Evolutionary conservation across 2,329 filamentous ascomycete species (phyloP).

Genomic region (Fusarium cicatricum): DNA sequence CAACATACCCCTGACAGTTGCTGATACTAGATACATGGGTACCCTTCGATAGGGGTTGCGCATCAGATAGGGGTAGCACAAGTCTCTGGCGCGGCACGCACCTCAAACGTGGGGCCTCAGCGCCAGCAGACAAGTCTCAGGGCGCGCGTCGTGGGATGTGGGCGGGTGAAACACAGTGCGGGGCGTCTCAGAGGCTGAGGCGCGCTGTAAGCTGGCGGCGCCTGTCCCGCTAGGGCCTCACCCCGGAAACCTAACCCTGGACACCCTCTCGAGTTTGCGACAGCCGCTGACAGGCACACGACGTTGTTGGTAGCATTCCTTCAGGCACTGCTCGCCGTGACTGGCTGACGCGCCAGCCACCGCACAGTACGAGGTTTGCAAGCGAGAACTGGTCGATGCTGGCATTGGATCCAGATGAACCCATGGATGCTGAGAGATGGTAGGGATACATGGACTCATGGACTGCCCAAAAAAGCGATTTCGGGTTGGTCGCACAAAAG

Average conservation of each 20-base stretch:
- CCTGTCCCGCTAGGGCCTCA: slow-evolving; percentile 3
- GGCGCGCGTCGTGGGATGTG: slow-evolving; percentile 7
- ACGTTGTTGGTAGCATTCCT: slow-evolving; percentile 6
- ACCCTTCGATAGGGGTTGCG: slow-evolving; percentile 34
- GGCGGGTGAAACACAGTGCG: slow-evolving; percentile 36
- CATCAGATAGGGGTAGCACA: slow-evolving; percentile 35
- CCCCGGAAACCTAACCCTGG: slow-evolving; percentile 17
- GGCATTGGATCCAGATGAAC: slow-evolving; percentile 13
- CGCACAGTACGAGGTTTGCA: slow-evolving; percentile 24
- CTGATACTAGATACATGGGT: slow-evolving; percentile 14
- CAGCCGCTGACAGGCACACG: slow-evolving; percentile 23
- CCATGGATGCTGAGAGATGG: slow-evolving; percentile 15
- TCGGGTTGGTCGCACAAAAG: slow-evolving; percentile 6
- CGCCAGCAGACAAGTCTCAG: slow-evolving; percentile 21
- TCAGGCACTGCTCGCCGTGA: slow-evolving; percentile 1
- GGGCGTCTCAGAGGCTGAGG: slow-evolving; percentile 14
- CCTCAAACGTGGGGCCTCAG: slow-evolving; percentile 22
- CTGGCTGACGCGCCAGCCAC: slow-evolving; percentile 23
- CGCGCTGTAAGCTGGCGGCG: neutral
- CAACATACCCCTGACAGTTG: slow-evolving; percentile 33
- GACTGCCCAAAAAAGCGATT: neutral
- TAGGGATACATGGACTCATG: slow-evolving; percentile 2
- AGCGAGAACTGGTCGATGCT: slow-evolving; percentile 1
- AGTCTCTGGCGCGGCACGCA: slow-evolving; percentile 27
- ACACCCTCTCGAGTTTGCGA: slow-evolving; percentile 2